Evolutionary conservation across 352 stramenopile genomes (phyloP), one percentile per base, ranked within the genome.

Genomic region (Phytophthora tentaculata): DNA sequence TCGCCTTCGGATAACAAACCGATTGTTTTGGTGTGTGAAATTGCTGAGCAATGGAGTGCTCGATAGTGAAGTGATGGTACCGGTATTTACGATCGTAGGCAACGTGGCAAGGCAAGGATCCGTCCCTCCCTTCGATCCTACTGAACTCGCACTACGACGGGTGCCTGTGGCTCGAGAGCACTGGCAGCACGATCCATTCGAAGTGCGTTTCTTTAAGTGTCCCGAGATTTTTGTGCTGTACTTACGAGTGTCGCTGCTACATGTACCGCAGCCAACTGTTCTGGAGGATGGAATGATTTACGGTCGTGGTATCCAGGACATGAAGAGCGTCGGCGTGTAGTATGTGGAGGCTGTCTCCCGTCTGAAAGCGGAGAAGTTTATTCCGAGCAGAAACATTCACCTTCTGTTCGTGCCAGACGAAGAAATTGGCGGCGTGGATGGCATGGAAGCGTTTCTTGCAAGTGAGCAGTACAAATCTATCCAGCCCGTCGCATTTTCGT

Each of bases 61-160:
- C n/a, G n/a, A n/a, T 7, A 62, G 10, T 53, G 29, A 17, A 22
- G 5, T 29, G 32, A n/a, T 26, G 39, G 22, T 57, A 4, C 55
- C 24, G 7, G 1, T 49, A 23, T 26, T 20, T 63, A 29, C 17
- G 22, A 19, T 13, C 50, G 29, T 52, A 89, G 81, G 76, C 79
- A 2, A 87, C 86, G 37, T 98, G 95, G 91, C 79, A 79, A 55
- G 96, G 96, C 22, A 71, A 86, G 23, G 76, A 98, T 63, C 57
- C 84, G 13, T 75, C 81, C 29, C 81, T 98, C 41, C 94, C 95
- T 1, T 74, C 86, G 0, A 78, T 99, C 32, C 67, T 99, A 9
- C 79, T 98, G 28, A 99, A 99, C 74, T 97, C 85, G 19, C 96
- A 99, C 73, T 99, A 99, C 75, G 96, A 99, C 73, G 96, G 20